Evolutionary conservation across 1,139 yeast genomes (phyloP).

Genomic region (Candida sojae): DNA sequence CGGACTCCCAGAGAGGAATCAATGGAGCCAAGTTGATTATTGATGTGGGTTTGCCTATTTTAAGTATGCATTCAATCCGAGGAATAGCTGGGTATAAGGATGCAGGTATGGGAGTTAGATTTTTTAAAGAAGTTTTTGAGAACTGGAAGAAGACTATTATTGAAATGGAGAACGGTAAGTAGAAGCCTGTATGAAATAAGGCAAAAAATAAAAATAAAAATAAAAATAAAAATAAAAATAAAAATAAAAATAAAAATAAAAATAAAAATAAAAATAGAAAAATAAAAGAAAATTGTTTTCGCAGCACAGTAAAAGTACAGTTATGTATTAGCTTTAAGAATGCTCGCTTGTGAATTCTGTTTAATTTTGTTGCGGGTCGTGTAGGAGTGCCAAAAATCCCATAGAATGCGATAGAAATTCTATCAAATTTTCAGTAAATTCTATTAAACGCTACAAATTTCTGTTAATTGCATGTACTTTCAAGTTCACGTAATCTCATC

Average conservation of each 20-base stretch:
- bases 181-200: background rate
- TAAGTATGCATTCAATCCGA: conserved; percentile 81
- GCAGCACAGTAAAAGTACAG: background rate
- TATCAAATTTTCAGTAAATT: background rate
- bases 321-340: too few species aligned
- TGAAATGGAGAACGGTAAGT: conserved; percentile 12
- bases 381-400: background rate
- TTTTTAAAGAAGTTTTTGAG: conserved; percentile 62
- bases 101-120: conserved; percentile 64
- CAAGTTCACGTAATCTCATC: background rate
- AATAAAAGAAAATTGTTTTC: background rate
- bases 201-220: too few species aligned
- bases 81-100: conserved; percentile 75
- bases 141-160: conserved; percentile 47
- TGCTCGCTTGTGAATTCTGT: background rate
- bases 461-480: background rate
- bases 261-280: too few species aligned
- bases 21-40: conserved; percentile 75
- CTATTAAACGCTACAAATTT: conserved; percentile 1
- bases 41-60: conserved; percentile 76
- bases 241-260: too few species aligned
- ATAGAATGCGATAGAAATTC: conserved; percentile 3
- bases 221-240: too few species aligned
- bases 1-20: conserved; percentile 34
- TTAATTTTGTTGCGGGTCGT: conserved; percentile 4